Evolutionary conservation across 2,329 filamentous ascomycete genomes (phyloP).

Genomic region (Dactylonectria macrodidyma): DNA sequence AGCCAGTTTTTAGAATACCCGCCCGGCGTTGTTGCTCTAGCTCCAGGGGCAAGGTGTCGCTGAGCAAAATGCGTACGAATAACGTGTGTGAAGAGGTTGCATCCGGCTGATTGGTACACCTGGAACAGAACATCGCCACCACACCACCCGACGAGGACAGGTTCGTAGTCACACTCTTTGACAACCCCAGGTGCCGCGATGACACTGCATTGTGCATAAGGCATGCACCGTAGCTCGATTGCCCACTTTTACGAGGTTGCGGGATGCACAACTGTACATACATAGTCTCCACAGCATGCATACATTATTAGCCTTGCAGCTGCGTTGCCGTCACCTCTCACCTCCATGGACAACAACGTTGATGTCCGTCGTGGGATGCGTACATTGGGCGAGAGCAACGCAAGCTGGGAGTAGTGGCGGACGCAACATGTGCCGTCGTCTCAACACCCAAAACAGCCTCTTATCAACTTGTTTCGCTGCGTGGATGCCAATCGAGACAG

Average conservation of each 20-base stretch:
- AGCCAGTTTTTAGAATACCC: not conserved
- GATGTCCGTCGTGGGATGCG: no score
- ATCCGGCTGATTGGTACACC: slow-evolving; percentile 2
- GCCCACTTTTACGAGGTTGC: slow-evolving; percentile 8
- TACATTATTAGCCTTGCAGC: not conserved
- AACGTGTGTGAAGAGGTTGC: slow-evolving; percentile 4
- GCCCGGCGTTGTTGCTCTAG: not conserved
- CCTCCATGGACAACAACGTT: not conserved
- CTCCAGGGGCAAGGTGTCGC: slow-evolving; percentile 14
- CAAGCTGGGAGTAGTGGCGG: slow-evolving; percentile 1
- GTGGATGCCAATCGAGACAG: not conserved
- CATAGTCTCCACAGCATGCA: not conserved
- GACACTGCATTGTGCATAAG: slow-evolving; percentile 20
- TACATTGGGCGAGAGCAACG: not conserved
- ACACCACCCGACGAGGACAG: slow-evolving; percentile 4
- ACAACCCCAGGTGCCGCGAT: slow-evolving; percentile 1
- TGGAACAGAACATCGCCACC: slow-evolving; percentile 7
- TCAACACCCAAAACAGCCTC: not conserved
- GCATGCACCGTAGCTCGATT: slow-evolving; percentile 15
- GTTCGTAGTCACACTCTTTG: not conserved
- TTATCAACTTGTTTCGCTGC: not conserved
- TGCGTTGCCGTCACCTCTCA: slow-evolving; percentile 11
- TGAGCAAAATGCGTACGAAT: not conserved
- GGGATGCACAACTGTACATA: not conserved
- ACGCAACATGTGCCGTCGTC: slow-evolving; percentile 21